Conservation (phyloP, 2,329 filamentous ascomycete species). For the Mariannaea sp. region DNA sequence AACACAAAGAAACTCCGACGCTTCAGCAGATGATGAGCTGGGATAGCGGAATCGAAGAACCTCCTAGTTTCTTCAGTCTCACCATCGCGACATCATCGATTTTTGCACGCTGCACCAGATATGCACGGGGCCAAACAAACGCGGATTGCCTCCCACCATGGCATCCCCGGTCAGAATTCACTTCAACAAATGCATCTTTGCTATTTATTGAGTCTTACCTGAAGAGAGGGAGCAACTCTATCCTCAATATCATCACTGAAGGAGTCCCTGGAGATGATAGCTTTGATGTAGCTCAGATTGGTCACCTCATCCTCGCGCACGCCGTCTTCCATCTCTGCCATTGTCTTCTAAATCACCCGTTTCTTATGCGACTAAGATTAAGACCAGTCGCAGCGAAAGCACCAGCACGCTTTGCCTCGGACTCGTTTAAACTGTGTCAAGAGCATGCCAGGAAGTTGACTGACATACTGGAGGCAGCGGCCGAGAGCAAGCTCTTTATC, state of each 20-base stretch:
- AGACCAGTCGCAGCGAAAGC: constrained; percentile 8
- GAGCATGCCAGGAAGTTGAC: constrained; percentile 17
- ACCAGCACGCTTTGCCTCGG: constrained; percentile 11
- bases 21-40: constrained; percentile 20
- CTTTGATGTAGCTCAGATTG: constrained; percentile 14
- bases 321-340: constrained; percentile 25
- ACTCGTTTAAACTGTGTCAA: constrained; percentile 3
- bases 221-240: not conserved
- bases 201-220: constrained; percentile 21
- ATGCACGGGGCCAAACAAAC: constrained; percentile 6
- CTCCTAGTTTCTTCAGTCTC: constrained; percentile 8
- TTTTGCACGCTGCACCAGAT: constrained; percentile 19
- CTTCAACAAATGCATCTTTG: constrained; percentile 16
- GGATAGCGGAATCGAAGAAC: constrained; percentile 2
- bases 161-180: constrained; percentile 22
- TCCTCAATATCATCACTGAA: constrained; percentile 15
- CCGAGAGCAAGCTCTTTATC: constrained; percentile 2
- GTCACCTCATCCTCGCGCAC: constrained; percentile 22
- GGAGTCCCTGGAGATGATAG: constrained; percentile 3
- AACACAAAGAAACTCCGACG: constrained; percentile 10
- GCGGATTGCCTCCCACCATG: constrained; percentile 17
- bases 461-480: constrained; percentile 6
- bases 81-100: constrained; percentile 16
- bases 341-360: constrained; percentile 58
- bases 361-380: constrained; percentile 53